Percentiles rank a stretch among this genome's conserved stretches.
phyloP scores from a whole-genome alignment of 129 eudicot genomes.

The Scalesia atractyloides region DNA sequence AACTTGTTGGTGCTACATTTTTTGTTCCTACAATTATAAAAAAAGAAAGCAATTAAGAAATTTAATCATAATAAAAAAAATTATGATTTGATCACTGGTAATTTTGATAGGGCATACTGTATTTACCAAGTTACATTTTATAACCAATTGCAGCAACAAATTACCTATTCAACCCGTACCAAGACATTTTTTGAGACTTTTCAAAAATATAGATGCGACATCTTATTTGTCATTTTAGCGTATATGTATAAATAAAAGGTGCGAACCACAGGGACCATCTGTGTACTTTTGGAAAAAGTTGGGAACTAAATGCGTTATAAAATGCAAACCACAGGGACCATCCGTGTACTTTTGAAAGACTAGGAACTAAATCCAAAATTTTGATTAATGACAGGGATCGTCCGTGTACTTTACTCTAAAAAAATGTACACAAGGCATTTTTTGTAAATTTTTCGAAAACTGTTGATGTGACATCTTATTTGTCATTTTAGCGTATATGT shows the following conservation, averaged over 20 bases:
- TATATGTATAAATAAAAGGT: not conserved
- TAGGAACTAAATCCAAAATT: no score
- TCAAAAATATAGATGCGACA: not conserved
- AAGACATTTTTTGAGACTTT: not conserved
- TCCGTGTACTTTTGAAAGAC: no score
- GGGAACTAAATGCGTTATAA: no score
- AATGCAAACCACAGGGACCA: no score
- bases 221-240: not conserved
- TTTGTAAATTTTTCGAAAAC: not conserved
- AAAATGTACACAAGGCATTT: not conserved
- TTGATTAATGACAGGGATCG: no score
- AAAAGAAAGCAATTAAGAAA: not conserved
- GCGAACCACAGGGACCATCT: no score
- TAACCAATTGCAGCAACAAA: not conserved
- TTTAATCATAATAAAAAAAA: not conserved
- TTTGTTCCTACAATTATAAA: constrained; percentile 53
- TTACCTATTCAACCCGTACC: not conserved
- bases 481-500: not conserved
- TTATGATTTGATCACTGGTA: not conserved
- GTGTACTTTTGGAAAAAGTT: no score
- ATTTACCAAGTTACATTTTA: not conserved
- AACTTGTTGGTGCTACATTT: constrained; percentile 61
- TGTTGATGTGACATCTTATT: not conserved
- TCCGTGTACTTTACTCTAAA: no score
- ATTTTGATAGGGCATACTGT: not conserved